Percentiles rank a stretch among this genome's conserved stretches.
Conservation (phyloP, 2,329 filamentous ascomycete genomes). For the Fusarium sp. region DNA sequence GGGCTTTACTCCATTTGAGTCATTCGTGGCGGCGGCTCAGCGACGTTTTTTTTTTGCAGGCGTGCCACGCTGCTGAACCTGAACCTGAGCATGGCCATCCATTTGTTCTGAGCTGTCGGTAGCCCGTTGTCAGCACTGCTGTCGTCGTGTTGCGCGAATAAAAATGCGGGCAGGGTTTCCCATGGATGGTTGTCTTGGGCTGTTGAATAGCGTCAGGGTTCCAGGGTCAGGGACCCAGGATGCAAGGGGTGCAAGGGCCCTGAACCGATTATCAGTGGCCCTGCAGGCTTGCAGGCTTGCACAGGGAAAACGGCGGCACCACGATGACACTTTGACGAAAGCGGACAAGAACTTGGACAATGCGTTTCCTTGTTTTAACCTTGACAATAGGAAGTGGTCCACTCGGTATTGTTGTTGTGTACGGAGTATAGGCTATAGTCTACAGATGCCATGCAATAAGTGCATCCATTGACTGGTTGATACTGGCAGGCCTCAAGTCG, state of each 20-base stretch:
- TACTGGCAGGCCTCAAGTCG: conserved; percentile 32
- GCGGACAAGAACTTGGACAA: conserved; percentile 15
- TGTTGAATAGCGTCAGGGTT: conserved; percentile 9
- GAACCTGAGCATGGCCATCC: background rate
- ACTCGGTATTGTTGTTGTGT: background rate
- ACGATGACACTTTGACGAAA: conserved; percentile 38
- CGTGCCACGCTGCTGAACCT: conserved; percentile 36
- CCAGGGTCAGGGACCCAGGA: background rate
- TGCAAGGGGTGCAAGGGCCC: conserved; percentile 35
- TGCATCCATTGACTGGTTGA: conserved; percentile 20
- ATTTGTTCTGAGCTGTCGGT: conserved; percentile 36
- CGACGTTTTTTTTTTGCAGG: conserved; percentile 5
- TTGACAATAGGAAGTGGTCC: background rate
- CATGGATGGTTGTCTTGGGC: conserved; percentile 4
- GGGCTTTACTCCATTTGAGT: conserved; percentile 19
- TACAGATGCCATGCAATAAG: conserved; percentile 16
- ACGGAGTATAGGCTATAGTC: background rate
- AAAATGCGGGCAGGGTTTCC: conserved; percentile 23
- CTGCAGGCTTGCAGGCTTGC: conserved; percentile 40
- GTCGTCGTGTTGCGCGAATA: conserved; percentile 23
- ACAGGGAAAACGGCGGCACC: background rate
- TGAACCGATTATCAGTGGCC: conserved; percentile 36
- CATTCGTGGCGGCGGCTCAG: conserved; percentile 44
- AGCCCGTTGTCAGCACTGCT: conserved; percentile 27
- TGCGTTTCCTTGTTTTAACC: conserved; percentile 23